Conservation (phyloP, 2,329 filamentous ascomycete genomes). For the Chrysosporium queenslandicum region DNA sequence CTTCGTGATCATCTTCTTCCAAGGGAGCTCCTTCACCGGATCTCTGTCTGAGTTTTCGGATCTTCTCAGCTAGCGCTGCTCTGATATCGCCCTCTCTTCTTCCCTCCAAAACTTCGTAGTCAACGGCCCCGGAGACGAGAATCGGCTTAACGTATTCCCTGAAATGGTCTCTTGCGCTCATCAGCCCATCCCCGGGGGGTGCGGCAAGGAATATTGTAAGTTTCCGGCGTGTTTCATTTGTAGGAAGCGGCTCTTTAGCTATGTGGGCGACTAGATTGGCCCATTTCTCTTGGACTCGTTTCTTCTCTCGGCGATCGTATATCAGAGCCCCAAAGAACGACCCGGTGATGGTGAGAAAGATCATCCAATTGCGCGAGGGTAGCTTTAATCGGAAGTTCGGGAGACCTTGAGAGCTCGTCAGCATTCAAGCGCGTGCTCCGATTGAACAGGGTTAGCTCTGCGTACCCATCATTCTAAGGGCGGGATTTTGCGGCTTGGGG, state of each 20-base stretch:
- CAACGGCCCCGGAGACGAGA: conserved; percentile 75
- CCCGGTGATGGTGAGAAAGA: conserved; percentile 73
- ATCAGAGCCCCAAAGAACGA: conserved; percentile 70
- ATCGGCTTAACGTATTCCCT: conserved; percentile 93
- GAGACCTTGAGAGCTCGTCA: conserved; percentile 48
- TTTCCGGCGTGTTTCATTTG: conserved; percentile 66
- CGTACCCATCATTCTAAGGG: conserved; percentile 18
- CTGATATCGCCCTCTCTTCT: conserved; percentile 85
- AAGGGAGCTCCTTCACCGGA: conserved; percentile 45
- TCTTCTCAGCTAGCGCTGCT: conserved; percentile 74
- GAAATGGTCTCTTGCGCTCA: conserved; percentile 85
- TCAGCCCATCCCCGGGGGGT: conserved; percentile 76
- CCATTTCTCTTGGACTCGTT: conserved; percentile 76
- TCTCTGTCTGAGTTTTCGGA: conserved; percentile 56
- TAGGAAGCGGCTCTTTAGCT: conserved; percentile 61
- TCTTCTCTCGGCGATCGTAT: conserved; percentile 89
- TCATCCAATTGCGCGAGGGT: conserved; percentile 94
- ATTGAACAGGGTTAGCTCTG: neutral
- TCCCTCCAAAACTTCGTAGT: conserved; percentile 94
- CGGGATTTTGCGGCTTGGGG: conserved; percentile 18
- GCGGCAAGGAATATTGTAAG: conserved; percentile 77
- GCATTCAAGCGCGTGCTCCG: neutral
- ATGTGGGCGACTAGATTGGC: conserved; percentile 74
- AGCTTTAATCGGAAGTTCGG: conserved; percentile 74
- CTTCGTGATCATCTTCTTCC: conserved; percentile 44